Evolutionary conservation across 495 filamentous ascomycete genomes (phyloP).

Genomic region (Penicillium macrosclerotiorum): DNA sequence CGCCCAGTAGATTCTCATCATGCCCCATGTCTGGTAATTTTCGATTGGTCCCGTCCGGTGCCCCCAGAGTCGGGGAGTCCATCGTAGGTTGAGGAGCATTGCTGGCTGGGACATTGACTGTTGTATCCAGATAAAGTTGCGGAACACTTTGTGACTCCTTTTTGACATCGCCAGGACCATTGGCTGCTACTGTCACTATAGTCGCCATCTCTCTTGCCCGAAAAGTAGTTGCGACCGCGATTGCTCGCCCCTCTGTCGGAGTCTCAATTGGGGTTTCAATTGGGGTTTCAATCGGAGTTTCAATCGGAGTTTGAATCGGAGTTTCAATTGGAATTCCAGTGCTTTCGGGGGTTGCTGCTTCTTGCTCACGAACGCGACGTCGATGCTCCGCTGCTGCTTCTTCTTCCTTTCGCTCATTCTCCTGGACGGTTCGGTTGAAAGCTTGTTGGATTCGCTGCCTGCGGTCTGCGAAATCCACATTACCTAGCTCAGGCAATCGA

Average conservation of each 20-base stretch:
- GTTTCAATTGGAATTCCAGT: constrained; percentile 1
- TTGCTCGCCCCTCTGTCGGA: too few species aligned
- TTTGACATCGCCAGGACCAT: background rate
- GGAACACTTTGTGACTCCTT: constrained; percentile 15
- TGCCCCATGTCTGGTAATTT: constrained; percentile 24
- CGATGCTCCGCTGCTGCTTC: constrained; percentile 45
- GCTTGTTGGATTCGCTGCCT: constrained; percentile 76
- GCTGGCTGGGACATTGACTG: constrained; percentile 8
- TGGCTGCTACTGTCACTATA: constrained; percentile 23
- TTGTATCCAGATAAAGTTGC: constrained; percentile 32
- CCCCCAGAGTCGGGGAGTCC: constrained; percentile 72
- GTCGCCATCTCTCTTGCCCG: constrained; percentile 27
- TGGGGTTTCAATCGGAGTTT: too few species aligned
- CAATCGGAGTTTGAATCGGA: too few species aligned
- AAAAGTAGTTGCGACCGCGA: constrained; percentile 23
- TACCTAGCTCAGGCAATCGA: constrained; percentile 57
- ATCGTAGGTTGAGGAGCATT: constrained; percentile 24
- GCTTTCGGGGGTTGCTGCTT: constrained; percentile 32
- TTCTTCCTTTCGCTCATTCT: constrained; percentile 60
- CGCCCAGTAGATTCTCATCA: constrained; percentile 45
- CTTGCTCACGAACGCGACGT: constrained; percentile 33
- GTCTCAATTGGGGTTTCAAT: too few species aligned
- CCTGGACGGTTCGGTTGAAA: constrained; percentile 72
- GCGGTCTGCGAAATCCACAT: constrained; percentile 75
- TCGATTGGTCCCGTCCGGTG: constrained; percentile 54